Conservation (phyloP, 768 basidiomycete genomes). For the Sarcodon aspratus region DNA sequence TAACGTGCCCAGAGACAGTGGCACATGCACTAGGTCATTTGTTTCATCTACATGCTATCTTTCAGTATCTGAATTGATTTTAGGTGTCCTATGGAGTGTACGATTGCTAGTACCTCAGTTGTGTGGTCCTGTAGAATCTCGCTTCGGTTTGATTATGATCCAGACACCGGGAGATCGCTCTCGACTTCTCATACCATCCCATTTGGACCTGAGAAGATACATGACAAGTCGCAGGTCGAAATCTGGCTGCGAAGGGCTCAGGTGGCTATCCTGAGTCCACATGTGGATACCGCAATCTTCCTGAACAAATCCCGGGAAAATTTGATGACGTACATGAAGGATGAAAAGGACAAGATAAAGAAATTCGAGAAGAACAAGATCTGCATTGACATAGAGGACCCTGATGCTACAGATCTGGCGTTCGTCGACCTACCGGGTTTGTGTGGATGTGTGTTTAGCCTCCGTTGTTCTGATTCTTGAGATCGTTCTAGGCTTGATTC, state of each 20-base stretch:
- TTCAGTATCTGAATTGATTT: neutral
- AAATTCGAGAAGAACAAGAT: conserved; percentile 20
- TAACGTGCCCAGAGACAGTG: conserved; percentile 48
- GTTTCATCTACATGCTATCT: neutral
- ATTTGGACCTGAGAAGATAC: conserved; percentile 20
- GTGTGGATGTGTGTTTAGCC: neutral
- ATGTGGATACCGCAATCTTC: conserved; percentile 9
- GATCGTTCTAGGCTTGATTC: conserved; percentile 38
- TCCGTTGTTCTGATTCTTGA: conserved; percentile 11
- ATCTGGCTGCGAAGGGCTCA: conserved; percentile 33
- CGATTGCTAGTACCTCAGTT: neutral
- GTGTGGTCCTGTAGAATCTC: conserved; percentile 16
- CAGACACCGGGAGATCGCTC: neutral
- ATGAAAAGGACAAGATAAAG: conserved; percentile 12
- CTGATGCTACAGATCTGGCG: conserved; percentile 9
- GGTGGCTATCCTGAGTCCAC: conserved; percentile 28
- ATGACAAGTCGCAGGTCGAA: conserved; percentile 23
- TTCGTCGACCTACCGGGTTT: conserved; percentile 16
- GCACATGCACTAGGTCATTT: conserved; percentile 42
- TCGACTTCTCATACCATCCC: neutral
- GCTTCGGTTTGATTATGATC: conserved; percentile 10
- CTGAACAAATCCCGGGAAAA: conserved; percentile 13
- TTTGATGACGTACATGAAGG: conserved; percentile 11
- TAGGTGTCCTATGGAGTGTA: conserved; percentile 12
- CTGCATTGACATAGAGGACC: conserved; percentile 18